Evolutionary conservation across 106 monocot species (phyloP).

Genomic region (Allium fistulosum): DNA sequence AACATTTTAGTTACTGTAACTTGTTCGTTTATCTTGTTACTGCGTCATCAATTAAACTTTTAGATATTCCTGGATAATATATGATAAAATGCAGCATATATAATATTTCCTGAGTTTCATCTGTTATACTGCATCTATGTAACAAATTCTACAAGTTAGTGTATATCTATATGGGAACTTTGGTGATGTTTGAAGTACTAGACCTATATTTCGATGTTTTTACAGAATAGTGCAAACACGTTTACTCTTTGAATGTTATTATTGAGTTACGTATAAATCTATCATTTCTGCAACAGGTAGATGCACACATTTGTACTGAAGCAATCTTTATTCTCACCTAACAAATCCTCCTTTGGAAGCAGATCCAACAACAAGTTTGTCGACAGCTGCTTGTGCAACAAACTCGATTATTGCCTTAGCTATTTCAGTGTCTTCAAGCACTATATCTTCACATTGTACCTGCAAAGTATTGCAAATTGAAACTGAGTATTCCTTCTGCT

Average conservation of each 20-base stretch:
- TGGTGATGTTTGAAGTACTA: too few relatives aligned
- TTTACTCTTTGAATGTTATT: too few relatives aligned
- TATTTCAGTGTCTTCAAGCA: slow-evolving; percentile 28
- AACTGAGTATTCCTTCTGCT: neutral
- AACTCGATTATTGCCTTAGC: slow-evolving; percentile 36
- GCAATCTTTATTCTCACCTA: slow-evolving; percentile 14
- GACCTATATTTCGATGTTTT: too few relatives aligned
- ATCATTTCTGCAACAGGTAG: neutral
- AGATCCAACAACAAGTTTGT: slow-evolving; percentile 39
- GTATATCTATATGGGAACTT: too few relatives aligned
- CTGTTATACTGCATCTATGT: neutral
- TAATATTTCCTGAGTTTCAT: neutral
- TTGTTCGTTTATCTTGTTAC: neutral
- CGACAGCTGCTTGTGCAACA: slow-evolving; percentile 21
- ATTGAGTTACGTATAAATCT: too few relatives aligned
- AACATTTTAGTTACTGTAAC: neutral
- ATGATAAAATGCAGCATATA: neutral
- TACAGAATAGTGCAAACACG: too few relatives aligned
- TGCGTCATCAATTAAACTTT: neutral
- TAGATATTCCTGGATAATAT: neutral
- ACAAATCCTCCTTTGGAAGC: slow-evolving; percentile 27
- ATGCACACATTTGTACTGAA: neutral
- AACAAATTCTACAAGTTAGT: neutral
- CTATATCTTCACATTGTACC: slow-evolving; percentile 26
- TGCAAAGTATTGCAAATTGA: neutral